Evolutionary conservation across 345 rosid genomes (phyloP), one percentile per base, ranked within the genome.

Genomic region (Aethionema arabicum): DNA sequence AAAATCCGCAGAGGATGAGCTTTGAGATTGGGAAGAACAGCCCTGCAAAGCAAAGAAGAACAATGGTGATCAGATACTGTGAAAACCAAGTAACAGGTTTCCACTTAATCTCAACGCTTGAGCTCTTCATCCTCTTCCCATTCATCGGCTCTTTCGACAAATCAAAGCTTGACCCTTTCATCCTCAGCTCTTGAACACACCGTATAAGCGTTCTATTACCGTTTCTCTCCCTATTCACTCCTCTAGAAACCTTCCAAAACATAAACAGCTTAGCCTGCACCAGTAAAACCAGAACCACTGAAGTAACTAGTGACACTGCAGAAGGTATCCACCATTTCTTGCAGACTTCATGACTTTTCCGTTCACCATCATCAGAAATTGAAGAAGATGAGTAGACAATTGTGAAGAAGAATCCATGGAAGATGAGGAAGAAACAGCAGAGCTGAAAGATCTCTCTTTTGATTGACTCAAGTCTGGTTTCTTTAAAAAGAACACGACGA

Each of bases 51-150:
- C 89, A 79, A 70, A 90, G 79, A 65, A 95, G 87, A 65, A 74
- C 62, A 52, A 90, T 48, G 3, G 87, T 77, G 29, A 88, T 63
- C 58, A 79, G 52, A 68, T 90, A 73, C 72, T 83, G 92, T 27
- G 86, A 79, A 62, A 84, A 80, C 91, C 92, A 90, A 70, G 85
- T 82, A 33, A 90, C 48, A 32, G 91, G 97, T 70, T 85, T 90
- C 97, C 97, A 90, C 49, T 90, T 86, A 72, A 95, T 86, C 80
- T 90, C 95, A 33, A 95, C 98, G 53, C 98, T 88, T 0, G 97
- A 88, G 50, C 99, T 95, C 82, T 86, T 90, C 85, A 90, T 82
- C 70, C 86, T 86, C 79, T 73, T 87, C 66, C 95, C 89, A 38
- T 65, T 70, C 60, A 65, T 72, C 6, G 97, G 97, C 69, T 95